Evolutionary conservation across 257 asterid species (phyloP).

Genomic region (Primulina tabacum): DNA sequence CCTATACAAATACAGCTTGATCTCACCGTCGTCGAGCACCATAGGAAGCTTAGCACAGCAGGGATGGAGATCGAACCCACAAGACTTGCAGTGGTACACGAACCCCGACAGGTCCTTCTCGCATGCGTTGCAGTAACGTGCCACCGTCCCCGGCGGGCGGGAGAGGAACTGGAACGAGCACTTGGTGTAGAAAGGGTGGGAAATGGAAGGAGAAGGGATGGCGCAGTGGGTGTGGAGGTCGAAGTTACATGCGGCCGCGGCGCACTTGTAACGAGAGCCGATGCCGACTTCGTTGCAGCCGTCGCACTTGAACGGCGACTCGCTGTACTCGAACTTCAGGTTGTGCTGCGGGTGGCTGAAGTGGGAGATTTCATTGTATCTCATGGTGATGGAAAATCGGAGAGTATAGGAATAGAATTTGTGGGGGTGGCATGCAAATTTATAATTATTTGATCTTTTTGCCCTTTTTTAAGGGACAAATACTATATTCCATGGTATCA

Average conservation of each 20-base stretch:
- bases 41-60: slow-evolving; percentile 96
- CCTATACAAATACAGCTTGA: slow-evolving; percentile 53
- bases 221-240: slow-evolving; percentile 93
- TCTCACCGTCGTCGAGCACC: slow-evolving; percentile 76
- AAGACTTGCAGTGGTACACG: slow-evolving; percentile 74
- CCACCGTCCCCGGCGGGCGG: slow-evolving; percentile 63
- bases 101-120: slow-evolving; percentile 81
- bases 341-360: slow-evolving; percentile 83
- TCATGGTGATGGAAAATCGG: slow-evolving; percentile 38
- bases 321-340: slow-evolving; percentile 63
- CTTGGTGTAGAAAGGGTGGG: slow-evolving; percentile 77
- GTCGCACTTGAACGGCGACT: slow-evolving; percentile 88
- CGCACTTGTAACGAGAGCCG: slow-evolving; percentile 68
- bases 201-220: slow-evolving; percentile 52
- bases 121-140: slow-evolving; percentile 94
- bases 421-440: slow-evolving; percentile 16
- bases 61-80: slow-evolving; percentile 95
- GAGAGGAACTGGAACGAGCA: slow-evolving; percentile 78
- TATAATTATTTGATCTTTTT: background rate
- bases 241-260: slow-evolving; percentile 48
- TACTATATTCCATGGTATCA: too few relatives aligned
- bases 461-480: too few relatives aligned
- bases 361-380: slow-evolving; percentile 69
- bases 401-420: background rate
- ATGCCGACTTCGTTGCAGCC: slow-evolving; percentile 95